Percentiles rank a stretch among this genome's conserved stretches.
phyloP scores from a whole-genome alignment of 805 yeast species.

The Ogataea thermomethanolica region DNA sequence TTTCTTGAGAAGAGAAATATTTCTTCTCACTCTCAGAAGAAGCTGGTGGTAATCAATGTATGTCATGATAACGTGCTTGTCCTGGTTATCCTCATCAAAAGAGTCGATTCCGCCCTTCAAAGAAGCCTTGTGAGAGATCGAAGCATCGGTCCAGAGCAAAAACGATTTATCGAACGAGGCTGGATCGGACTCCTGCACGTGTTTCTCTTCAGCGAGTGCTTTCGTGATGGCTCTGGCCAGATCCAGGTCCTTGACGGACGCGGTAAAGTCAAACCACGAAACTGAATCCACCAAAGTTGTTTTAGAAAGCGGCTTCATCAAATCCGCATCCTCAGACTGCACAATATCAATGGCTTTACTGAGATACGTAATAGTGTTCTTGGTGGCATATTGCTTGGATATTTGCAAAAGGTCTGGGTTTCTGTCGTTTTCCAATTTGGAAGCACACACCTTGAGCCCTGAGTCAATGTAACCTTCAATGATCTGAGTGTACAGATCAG shows the following conservation, averaged over 20 bases:
- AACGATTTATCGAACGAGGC: constrained; percentile 54
- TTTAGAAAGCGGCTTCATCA: constrained; percentile 33
- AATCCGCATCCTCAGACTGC: constrained; percentile 32
- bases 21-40: constrained; percentile 70
- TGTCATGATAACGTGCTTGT: constrained; percentile 70
- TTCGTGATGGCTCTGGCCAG: constrained; percentile 57
- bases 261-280: constrained; percentile 53
- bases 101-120: constrained; percentile 44
- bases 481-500: constrained; percentile 50
- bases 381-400: constrained; percentile 42
- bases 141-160: constrained; percentile 66
- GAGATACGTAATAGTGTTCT: constrained; percentile 33
- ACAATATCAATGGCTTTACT: constrained; percentile 37
- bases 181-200: constrained; percentile 35
- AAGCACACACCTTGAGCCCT: constrained; percentile 41
- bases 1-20: constrained; percentile 39
- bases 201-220: constrained; percentile 32
- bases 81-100: constrained; percentile 57
- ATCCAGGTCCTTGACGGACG: constrained; percentile 65
- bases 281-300: constrained; percentile 31
- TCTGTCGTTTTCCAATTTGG: constrained; percentile 32
- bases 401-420: constrained; percentile 48
- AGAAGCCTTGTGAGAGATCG: constrained; percentile 49
- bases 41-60: constrained; percentile 68
- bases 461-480: constrained; percentile 63